A percentile compares a stretch with the other conserved stretches of the same genome.
Conservation (phyloP, 257 asterid genomes). For the Salvia miltiorrhiza region DNA sequence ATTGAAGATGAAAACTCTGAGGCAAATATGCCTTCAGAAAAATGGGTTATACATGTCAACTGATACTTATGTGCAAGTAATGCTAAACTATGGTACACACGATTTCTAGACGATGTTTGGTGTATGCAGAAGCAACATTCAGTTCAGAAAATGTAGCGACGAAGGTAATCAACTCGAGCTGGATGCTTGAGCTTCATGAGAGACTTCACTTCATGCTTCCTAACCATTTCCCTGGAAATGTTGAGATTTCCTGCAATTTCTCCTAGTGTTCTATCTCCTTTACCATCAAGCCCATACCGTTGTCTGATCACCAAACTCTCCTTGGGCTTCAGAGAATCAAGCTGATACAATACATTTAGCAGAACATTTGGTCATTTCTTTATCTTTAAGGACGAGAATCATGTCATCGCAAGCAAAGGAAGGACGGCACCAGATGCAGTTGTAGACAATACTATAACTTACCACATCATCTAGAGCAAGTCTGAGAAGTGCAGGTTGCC, state of each 20-base stretch:
- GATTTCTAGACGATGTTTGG: slow-evolving; percentile 14
- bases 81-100: slow-evolving; percentile 34
- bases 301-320: slow-evolving; percentile 95
- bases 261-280: slow-evolving; percentile 89
- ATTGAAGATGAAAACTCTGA: neutral
- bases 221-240: slow-evolving; percentile 91
- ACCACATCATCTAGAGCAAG: slow-evolving; percentile 97
- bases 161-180: slow-evolving; percentile 80
- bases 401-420: neutral
- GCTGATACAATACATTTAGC: slow-evolving; percentile 35
- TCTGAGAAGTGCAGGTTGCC: slow-evolving; percentile 87
- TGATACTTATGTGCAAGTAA: slow-evolving; percentile 21
- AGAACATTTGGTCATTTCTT: slow-evolving; percentile 1
- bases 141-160: slow-evolving; percentile 40
- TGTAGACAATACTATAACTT: slow-evolving; percentile 18
- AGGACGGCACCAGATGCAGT: neutral
- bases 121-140: slow-evolving; percentile 4
- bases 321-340: slow-evolving; percentile 95
- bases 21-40: slow-evolving; percentile 16
- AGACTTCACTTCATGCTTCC: slow-evolving; percentile 93
- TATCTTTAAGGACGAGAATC: too few species aligned
- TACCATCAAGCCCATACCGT: slow-evolving; percentile 91
- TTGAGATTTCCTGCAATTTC: slow-evolving; percentile 92
- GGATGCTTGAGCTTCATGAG: slow-evolving; percentile 98
- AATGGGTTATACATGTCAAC: slow-evolving; percentile 19